phyloP scores from a whole-genome alignment of 2,329 filamentous ascomycete genomes.

The Aureobasidium zeae region DNA sequence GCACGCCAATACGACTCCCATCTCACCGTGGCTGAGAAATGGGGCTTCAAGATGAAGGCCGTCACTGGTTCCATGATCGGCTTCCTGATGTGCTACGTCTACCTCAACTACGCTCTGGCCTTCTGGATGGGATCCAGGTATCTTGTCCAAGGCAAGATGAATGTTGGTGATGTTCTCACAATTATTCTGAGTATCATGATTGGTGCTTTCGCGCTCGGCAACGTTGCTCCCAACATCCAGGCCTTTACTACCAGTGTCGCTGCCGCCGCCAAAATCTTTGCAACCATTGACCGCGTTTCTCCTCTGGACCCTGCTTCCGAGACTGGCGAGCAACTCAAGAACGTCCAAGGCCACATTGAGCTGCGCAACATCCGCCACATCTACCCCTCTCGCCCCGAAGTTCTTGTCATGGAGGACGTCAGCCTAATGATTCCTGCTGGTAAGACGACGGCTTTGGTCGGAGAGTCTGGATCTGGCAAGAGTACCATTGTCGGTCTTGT shows the following conservation, averaged over 20 bases:
- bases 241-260: constrained; percentile 77
- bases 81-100: constrained; percentile 73
- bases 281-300: constrained; percentile 80
- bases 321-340: constrained; percentile 61
- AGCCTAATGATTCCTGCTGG: constrained; percentile 73
- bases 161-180: constrained; percentile 64
- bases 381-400: constrained; percentile 86
- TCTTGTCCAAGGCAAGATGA: constrained; percentile 55
- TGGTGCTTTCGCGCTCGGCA: constrained; percentile 82
- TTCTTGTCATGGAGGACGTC: constrained; percentile 78
- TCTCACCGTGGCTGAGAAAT: constrained; percentile 61
- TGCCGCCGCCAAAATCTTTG: constrained; percentile 84
- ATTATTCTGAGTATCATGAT: constrained; percentile 89
- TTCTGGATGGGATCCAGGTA: constrained; percentile 83
- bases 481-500: constrained; percentile 88
- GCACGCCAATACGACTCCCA: constrained; percentile 75
- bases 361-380: constrained; percentile 81
- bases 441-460: constrained; percentile 87
- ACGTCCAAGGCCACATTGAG: constrained; percentile 68
- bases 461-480: constrained; percentile 89
- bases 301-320: constrained; percentile 69
- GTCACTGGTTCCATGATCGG: constrained; percentile 70
- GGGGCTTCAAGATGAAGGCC: constrained; percentile 66
- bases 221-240: constrained; percentile 75
- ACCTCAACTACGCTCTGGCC: constrained; percentile 75